These are phyloP conservation scores for Parasitella parasitica DNA, from an alignment of 371 early-diverging fungal species.

Conservation along the genomic window DNA sequence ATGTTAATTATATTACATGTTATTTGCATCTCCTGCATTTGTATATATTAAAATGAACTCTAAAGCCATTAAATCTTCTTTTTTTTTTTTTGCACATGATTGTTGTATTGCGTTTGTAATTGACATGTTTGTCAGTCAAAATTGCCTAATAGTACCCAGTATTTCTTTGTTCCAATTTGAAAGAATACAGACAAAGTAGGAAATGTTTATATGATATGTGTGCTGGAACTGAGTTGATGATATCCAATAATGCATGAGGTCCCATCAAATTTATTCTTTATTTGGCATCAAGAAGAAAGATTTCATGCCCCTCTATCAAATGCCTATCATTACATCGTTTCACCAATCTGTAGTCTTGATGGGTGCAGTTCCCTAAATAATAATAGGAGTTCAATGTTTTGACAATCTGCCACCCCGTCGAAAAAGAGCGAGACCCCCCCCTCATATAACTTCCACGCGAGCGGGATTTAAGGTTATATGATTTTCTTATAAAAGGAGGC, in stretches of 20 bases:
- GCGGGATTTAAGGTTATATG: conserved; percentile 2
- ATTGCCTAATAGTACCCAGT: too few relatives aligned
- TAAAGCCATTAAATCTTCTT: too few relatives aligned
- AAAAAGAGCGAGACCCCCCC: background rate
- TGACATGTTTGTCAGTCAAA: background rate
- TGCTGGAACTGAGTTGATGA: background rate
- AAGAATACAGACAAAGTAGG: too few relatives aligned
- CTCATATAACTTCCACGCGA: background rate
- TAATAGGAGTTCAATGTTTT: background rate
- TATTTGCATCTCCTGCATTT: background rate
- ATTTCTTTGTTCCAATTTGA: too few relatives aligned
- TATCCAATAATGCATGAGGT: conserved; percentile 3
- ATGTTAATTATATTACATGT: background rate
- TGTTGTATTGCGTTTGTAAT: too few relatives aligned
- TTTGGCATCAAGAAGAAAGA: background rate
- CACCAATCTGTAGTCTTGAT: background rate
- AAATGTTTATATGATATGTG: too few relatives aligned
- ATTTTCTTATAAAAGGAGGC: conserved; percentile 5
- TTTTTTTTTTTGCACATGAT: too few relatives aligned
- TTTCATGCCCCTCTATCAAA: background rate
- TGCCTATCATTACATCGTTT: too few relatives aligned
- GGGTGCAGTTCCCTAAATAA: background rate
- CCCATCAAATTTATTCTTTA: conserved; percentile 6
- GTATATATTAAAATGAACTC: background rate
- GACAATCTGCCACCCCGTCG: background rate